Evolutionary conservation across 2,329 filamentous ascomycete genomes (phyloP), one percentile per base, ranked within the genome.

Genomic region (Sarocladium brachiariae): DNA sequence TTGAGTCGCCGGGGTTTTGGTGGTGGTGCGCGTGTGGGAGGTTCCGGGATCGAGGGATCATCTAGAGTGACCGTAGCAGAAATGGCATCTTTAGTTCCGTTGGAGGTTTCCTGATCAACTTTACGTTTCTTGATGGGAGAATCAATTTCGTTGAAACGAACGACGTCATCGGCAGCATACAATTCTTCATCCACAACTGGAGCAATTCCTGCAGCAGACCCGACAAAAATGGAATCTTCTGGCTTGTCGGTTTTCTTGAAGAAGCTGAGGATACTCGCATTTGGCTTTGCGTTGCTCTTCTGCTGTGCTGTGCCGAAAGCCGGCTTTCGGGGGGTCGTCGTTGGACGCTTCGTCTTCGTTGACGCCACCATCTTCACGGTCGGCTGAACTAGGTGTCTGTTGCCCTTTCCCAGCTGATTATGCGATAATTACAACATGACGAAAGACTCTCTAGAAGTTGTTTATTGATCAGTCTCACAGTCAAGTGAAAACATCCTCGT

Each of bases 191-290:
- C 53, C 18, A 53, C 49, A 11, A 51, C 57, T 11, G 49, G 31
- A n/a, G 53, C 51, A 11, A 51, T n/a, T 8, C 57, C 58, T 2
- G 58, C 49, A 2, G 56, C 34, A 14, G 60, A 55, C n/a, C 63
- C 38, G 0, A 74, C 64, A 56, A 87, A 86, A 9, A 86, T 73
- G 18, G 73, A 71, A 51, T 82, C 70, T 54, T 84, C 75, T 51
- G 76, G 70, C 49, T 78, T 76, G 34, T 80, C 76, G 0, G 79
- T 73, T 61, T 88, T 89, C 60, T 86, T 83, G 62, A 90, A 90
- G 64, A 89, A 90, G 55, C 68, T 88, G 13, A 89, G 67, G 27
- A 89, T 89, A 55, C 83, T 89, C 6, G 74, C 72, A 58, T 87
- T 88, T 1, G 70, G 69, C 34, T 69, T 70, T 18, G 59, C 57